Evolutionary conservation across 73 alveolate species (phyloP), one percentile per base, ranked within the genome.

Genomic region (Paramecium sonneborni): DNA sequence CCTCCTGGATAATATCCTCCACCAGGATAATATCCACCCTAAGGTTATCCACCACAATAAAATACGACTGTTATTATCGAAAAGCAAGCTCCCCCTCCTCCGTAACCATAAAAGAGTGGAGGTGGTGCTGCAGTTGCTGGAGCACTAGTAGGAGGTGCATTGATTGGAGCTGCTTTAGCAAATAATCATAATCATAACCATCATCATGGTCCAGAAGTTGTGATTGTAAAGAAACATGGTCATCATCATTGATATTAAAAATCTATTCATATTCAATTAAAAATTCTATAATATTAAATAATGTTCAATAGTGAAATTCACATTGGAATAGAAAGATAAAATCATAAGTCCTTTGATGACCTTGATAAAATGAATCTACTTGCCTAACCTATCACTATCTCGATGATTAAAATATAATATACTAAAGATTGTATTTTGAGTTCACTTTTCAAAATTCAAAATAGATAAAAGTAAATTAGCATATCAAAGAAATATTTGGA

Each of bases 111-210:
- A 79, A 43, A 46, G 1, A 24, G 72, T 30, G 90, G 44, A 7
- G 72, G 90, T 24, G 90, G 90, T 18, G 90, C 35, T 11, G 90
- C 57, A 15, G 86, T 79, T 10, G 90, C 74, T 12, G 90, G 90
- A 14, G 90, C 90, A 3, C 0, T 79, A 10, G 32, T 79, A 18
- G 90, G 90, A n/a, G 90, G 90, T 0, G 90, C 90, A 2, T 26
- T 79, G 26, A 24, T 79, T 38, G 90, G 90, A 18, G 90, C 90
- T 38, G 90, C 90, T 46, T 44, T 79, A 43, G 32, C 62, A 11
- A 39, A 79, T 55, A 21, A 39, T 23, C 3, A 74, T 10, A 62
- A 74, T 35, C 76, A 79, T 76, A 30, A 76, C 41, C 90, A 44
- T 23, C 90, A 79, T 79, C 55, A 23, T 10, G 58, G 34, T 34